Base-by-base conservation (phyloP, 2,329 filamentous ascomycete species). In the Aspergillus sp. region DNA sequence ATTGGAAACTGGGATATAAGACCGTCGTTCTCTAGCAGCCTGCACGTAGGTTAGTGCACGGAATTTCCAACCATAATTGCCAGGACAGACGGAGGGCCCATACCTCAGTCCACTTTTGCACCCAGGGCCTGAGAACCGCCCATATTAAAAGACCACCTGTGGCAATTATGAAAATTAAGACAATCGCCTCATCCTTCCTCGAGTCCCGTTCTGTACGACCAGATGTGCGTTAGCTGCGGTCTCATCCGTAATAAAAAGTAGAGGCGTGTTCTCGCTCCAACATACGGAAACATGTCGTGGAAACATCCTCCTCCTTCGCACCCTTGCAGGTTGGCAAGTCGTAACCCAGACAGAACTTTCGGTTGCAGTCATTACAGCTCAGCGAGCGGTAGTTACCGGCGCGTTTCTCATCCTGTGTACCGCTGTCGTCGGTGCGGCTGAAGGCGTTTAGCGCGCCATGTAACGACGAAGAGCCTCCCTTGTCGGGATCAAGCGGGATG, bases 301-400 rank as follows among this genome's bases (percentile, higher is more conserved):
- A 80, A 3, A 89, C 81, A 66, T 88, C 85, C 48, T 86, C 85
- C 65, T 86, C 84, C 64, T 82, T 83, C 19, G 81, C 83, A 33
- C 77, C 80, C 61, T 86, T 82, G 67, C 86, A 89, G 52, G 85
- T 83, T 1, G 83, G 83, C 48, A 86, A 75, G 52, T 85, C 80
- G 64, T 88, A 87, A 55, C 81, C 79, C 41, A 88, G 73, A 67
- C 86, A 89, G 73, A 88, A 89, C 64, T 85, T 82, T 60, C 86
- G 83, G 65, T 85, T 89, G 72, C 86, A 89, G 69, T 89, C 86
- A 56, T 81, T 85, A 71, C 86, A 89, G 22, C 80, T 86, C 51
- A 82, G 69, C 9, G 75, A 70, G 33, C 73, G 69, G 56, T 77
- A 74, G 54, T 73, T 75, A 46, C 65, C 67, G 7, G 66, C 70